These are phyloP conservation scores for Halenospora varia DNA, from an alignment of 495 filamentous ascomycete species.

Conservation along the genomic window DNA sequence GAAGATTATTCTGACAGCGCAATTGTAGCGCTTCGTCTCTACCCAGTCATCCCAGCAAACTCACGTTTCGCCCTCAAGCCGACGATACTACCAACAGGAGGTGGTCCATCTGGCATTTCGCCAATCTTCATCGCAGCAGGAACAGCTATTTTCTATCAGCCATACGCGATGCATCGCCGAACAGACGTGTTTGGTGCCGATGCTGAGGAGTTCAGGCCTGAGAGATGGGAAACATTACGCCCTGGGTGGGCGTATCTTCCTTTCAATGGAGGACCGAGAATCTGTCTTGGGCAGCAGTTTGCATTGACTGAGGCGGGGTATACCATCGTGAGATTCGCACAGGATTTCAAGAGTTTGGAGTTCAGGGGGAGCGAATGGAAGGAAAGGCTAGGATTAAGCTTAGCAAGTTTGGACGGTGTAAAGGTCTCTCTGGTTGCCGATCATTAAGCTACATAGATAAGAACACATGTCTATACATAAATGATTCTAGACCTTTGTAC, in stretches of 20 bases:
- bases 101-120: conserved; percentile 55
- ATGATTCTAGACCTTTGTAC: too few relatives aligned
- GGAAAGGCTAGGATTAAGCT: not conserved
- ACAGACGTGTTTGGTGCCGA: conserved; percentile 44
- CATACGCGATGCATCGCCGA: conserved; percentile 53
- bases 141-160: conserved; percentile 38
- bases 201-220: conserved; percentile 43
- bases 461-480: too few relatives aligned
- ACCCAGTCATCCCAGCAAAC: conserved; percentile 62
- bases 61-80: conserved; percentile 54
- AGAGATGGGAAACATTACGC: conserved; percentile 38
- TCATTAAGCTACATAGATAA: too few relatives aligned
- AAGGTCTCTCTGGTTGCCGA: not conserved
- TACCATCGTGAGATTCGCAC: conserved; percentile 37
- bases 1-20: too few relatives aligned
- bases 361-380: not conserved
- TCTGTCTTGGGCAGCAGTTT: conserved; percentile 58
- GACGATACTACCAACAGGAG: conserved; percentile 64
- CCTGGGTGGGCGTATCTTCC: conserved; percentile 44
- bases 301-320: conserved; percentile 57
- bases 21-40: conserved; percentile 45
- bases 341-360: conserved; percentile 22
- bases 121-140: conserved; percentile 45
- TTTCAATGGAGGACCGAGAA: conserved; percentile 55
- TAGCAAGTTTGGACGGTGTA: not conserved